Evolutionary conservation across 495 filamentous ascomycete genomes (phyloP), one percentile per base, ranked within the genome.

Genomic region (Penicillium lagena): DNA sequence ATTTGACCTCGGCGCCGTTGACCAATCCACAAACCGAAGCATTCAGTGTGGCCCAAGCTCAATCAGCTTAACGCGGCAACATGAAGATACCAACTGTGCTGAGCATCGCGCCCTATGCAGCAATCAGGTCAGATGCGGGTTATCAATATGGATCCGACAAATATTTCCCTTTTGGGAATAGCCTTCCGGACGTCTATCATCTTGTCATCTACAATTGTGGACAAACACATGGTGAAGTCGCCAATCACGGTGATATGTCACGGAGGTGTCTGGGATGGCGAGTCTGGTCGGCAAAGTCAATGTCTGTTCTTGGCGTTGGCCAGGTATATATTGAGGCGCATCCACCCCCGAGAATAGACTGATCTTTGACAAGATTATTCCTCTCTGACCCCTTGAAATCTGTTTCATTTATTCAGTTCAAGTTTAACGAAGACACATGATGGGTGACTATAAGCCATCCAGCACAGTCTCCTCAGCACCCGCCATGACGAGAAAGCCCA

Each of bases 121-220:
- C 22, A 22, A 22, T 22, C 4, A 22, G 22, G 22, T 22, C 22
- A 22, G 22, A 22, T 22, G 22, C 22, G 22, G 22, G 22, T 6
- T 22, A 22, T 22, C 22, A 35, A 35, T 11, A 51, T 58, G 58
- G 58, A 55, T 55, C 58, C 58, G 58, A 60, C 58, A 58, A 60
- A 58, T 38, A 51, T 50, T 58, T 55, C 58, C 58, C 41, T 44
- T 58, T 60, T 22, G 39, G 49, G 58, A 15, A 27, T 60, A 55
- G 58, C 34, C 29, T 41, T 32, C 37, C 22, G 22, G 4, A 0
- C 2, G 22, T 22, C 22, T 22, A 4, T 6, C 22, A 22, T 6
- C 2, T 6, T 22, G 22, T 22, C 29, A 10, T 17, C 15, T 40
- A 46, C 44, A 55, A 52, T 41, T 35, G 29, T 48, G 37, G 41